Percentiles rank a stretch among this genome's conserved stretches.
phyloP scores from a whole-genome alignment of 805 yeast genomes.

The Candida ipomoeae region DNA sequence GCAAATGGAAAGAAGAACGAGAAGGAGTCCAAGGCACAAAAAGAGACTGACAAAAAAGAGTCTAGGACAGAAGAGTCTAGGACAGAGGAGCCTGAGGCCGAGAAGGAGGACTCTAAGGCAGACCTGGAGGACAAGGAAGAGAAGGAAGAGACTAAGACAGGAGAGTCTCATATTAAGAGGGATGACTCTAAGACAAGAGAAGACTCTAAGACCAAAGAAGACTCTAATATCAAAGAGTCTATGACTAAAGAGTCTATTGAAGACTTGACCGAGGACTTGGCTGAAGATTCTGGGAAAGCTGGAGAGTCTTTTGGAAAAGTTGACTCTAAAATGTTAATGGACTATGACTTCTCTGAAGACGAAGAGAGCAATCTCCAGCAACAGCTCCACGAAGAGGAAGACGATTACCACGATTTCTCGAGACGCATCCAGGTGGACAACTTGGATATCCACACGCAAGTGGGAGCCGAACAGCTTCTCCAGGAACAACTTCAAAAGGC shows the following conservation, averaged over 20 bases:
- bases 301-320: neutral
- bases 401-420: slow-evolving; percentile 65
- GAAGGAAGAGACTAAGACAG: too few relatives aligned
- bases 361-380: slow-evolving; percentile 68
- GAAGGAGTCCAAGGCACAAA: neutral
- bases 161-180: too few relatives aligned
- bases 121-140: too few relatives aligned
- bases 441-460: slow-evolving; percentile 32
- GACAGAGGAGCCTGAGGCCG: neutral
- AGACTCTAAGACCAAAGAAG: too few relatives aligned
- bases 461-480: slow-evolving; percentile 45
- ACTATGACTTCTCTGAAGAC: slow-evolving; percentile 68
- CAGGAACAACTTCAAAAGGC: slow-evolving; percentile 62
- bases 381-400: slow-evolving; percentile 65
- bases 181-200: too few relatives aligned
- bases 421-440: slow-evolving; percentile 21
- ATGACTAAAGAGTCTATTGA: too few relatives aligned
- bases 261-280: too few relatives aligned
- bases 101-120: neutral
- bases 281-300: neutral
- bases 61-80: neutral
- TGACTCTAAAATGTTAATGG: slow-evolving; percentile 22
- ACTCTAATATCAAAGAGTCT: too few relatives aligned
- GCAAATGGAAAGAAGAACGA: too few relatives aligned
- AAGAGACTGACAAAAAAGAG: neutral